Conservation (phyloP, 2,329 filamentous ascomycete species). For the Ceratocystis diversiconidia region DNA sequence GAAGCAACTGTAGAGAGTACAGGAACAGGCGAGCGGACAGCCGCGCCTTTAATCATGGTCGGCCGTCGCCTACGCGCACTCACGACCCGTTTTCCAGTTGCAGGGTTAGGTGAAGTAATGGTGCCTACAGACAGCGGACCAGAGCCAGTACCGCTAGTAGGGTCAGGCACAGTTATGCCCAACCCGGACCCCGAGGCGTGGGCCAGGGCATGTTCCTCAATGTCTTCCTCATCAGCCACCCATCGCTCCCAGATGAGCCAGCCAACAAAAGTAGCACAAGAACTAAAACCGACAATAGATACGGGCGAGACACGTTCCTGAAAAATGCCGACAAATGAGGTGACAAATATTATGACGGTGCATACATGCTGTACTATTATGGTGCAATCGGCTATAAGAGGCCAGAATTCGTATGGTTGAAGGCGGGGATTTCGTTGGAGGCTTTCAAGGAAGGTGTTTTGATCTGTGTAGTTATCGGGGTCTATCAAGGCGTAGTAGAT, state of each 20-base stretch:
- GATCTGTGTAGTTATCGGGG: slow-evolving; percentile 98
- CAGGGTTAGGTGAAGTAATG: slow-evolving; percentile 11
- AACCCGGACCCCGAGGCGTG: slow-evolving; percentile 23
- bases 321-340: slow-evolving; percentile 83
- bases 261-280: slow-evolving; percentile 65
- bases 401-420: slow-evolving; percentile 96
- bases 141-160: not conserved
- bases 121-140: not conserved
- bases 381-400: slow-evolving; percentile 82
- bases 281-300: slow-evolving; percentile 76
- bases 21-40: slow-evolving; percentile 15
- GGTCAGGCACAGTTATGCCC: slow-evolving; percentile 18
- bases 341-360: slow-evolving; percentile 85
- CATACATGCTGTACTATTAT: slow-evolving; percentile 96
- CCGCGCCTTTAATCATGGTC: slow-evolving; percentile 18
- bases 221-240: slow-evolving; percentile 56
- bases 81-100: slow-evolving; percentile 16
- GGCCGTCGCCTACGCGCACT: slow-evolving; percentile 14
- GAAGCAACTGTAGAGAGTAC: slow-evolving; percentile 19
- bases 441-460: slow-evolving; percentile 89
- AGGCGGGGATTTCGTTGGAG: slow-evolving; percentile 87
- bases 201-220: slow-evolving; percentile 28
- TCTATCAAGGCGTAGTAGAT: slow-evolving; percentile 34
- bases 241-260: slow-evolving; percentile 90
- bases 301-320: slow-evolving; percentile 77